These are phyloP conservation scores for Eleusine coracana DNA, from an alignment of 176 grass and related monocot species.

Conservation along the genomic window DNA sequence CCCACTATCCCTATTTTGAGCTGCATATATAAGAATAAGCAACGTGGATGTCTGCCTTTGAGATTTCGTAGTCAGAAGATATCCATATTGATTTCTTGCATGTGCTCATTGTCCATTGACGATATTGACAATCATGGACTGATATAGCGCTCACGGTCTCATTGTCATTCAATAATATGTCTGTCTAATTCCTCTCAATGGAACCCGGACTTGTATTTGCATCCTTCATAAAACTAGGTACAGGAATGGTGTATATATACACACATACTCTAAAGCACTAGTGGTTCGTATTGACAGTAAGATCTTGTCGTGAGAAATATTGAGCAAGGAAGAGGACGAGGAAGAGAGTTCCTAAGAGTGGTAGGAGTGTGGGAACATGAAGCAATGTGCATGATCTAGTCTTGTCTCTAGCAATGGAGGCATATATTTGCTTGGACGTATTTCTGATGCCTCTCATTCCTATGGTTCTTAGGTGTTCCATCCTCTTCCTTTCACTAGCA, in stretches of 20 bases:
- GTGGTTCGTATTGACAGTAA: background rate
- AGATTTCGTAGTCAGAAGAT: background rate
- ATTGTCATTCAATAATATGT: background rate
- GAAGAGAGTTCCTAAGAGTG: constrained; percentile 29
- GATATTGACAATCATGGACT: background rate
- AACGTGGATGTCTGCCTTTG: too few relatives aligned
- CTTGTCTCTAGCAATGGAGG: background rate
- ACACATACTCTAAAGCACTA: background rate
- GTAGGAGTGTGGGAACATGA: constrained; percentile 42
- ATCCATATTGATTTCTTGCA: background rate
- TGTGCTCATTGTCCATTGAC: background rate
- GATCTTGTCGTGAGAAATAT: background rate
- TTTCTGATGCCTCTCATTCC: constrained; percentile 39
- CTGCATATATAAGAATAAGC: too few relatives aligned
- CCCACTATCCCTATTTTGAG: too few relatives aligned
- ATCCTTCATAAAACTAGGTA: background rate
- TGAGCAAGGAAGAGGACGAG: constrained; percentile 32
- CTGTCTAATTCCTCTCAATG: too few relatives aligned
- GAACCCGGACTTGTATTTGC: background rate
- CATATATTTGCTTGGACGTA: background rate
- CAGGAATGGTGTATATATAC: background rate
- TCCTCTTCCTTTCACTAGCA: constrained; percentile 20
- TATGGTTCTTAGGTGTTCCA: constrained; percentile 32
- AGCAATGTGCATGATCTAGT: constrained; percentile 3
- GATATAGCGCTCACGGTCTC: background rate